Evolutionary conservation across 331 rosid genomes (phyloP), one percentile per base, ranked within the genome.

Genomic region (Stylosanthes scabra): DNA sequence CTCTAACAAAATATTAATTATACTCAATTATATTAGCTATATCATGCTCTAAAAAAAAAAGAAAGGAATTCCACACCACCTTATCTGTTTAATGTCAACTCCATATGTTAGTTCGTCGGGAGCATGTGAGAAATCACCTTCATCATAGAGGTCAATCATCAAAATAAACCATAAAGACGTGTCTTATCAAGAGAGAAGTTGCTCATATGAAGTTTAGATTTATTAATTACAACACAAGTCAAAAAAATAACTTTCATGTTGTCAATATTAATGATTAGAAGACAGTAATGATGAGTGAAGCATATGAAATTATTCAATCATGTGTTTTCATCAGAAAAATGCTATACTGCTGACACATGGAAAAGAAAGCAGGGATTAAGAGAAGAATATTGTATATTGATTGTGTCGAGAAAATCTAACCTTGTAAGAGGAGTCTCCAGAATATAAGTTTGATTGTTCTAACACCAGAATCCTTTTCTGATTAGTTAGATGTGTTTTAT

Each of bases 391-490:
- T 10, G 34, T 39, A 37, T 3, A 0, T 20, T 57, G 11, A 31
- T 59, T 11, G 15, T 12, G 37, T 15, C 31, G 12, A 71, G 47
- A 44, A 63, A 69, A 78, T 73, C 88, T 52, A 71, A 94, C 99
- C 96, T 94, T 94, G 95, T 65, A 94, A 75, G 54, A 94, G 85
- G 50, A 94, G 84, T 75, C 99, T 97, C 99, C 99, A 94, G 65
- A 91, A 88, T 66, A 94, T 85, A 56, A 94, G 96, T 82, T 94
- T 91, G 63, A 86, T 76, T 49, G 97, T 86, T 80, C 99, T 87
- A 49, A 83, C n/a, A n/a, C n/a, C n/a, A n/a, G n/a, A n/a, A n/a
- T n/a, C n/a, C n/a, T n/a, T n/a, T n/a, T n/a, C n/a, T n/a, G n/a
- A n/a, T n/a, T n/a, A n/a, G n/a, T n/a, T n/a, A n/a, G n/a, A n/a